phyloP scores from a whole-genome alignment of 305 asterid species.

The Petunia hybrid region DNA sequence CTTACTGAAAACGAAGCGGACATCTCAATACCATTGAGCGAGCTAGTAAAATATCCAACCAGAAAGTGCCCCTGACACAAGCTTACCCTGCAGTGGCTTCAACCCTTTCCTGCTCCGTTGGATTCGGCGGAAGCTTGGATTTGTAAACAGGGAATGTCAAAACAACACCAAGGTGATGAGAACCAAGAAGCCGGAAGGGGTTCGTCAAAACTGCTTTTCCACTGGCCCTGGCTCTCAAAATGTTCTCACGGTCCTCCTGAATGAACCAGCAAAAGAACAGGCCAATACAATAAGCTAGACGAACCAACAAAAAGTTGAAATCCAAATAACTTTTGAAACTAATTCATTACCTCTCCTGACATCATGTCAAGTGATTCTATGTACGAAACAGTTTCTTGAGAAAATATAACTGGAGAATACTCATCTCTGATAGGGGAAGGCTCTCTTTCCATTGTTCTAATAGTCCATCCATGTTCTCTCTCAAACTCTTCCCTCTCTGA shows the following conservation, averaged over 20 bases:
- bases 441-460: conserved; percentile 82
- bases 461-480: conserved; percentile 80
- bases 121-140: conserved; percentile 63
- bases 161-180: conserved; percentile 92
- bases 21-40: not conserved
- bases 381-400: conserved; percentile 93
- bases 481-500: conserved; percentile 84
- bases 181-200: conserved; percentile 83
- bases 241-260: conserved; percentile 97
- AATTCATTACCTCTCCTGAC: conserved; percentile 88
- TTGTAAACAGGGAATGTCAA: conserved; percentile 92
- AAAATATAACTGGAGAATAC: conserved; percentile 89
- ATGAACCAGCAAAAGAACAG: conserved; percentile 31
- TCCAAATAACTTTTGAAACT: conserved; percentile 1
- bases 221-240: conserved; percentile 84
- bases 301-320: not conserved
- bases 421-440: conserved; percentile 88
- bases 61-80: conserved; percentile 1
- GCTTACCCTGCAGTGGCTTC: conserved; percentile 87
- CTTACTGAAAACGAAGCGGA: not conserved
- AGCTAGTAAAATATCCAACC: not conserved
- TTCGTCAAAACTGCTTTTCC: conserved; percentile 97
- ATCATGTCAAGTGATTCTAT: conserved; percentile 92
- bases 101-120: conserved; percentile 73
- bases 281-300: conserved; percentile 26